Conservation (phyloP, 441 rosid genomes). For the Pelargonium exstipulatum region DNA sequence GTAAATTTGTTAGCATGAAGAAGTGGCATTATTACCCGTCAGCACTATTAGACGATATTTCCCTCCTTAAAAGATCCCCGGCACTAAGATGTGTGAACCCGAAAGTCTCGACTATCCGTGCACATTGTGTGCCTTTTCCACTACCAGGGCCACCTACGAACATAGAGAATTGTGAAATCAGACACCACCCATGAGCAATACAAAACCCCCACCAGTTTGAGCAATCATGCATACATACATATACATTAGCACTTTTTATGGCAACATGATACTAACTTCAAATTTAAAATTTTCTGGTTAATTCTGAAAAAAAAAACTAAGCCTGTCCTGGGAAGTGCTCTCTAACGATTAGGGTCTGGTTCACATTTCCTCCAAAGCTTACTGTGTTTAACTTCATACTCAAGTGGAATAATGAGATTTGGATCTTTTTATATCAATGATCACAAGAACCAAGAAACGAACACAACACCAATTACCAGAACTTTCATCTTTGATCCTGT, state of each 20-base stretch:
- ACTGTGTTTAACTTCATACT: too few relatives aligned
- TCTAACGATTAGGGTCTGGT: neutral
- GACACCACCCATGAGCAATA: neutral
- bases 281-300: too few relatives aligned
- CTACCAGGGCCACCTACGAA: constrained; percentile 69
- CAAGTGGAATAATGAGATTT: too few relatives aligned
- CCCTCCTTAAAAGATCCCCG: constrained; percentile 66
- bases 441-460: too few relatives aligned
- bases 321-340: neutral
- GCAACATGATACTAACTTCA: too few relatives aligned
- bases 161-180: constrained; percentile 10
- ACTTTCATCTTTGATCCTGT: too few relatives aligned
- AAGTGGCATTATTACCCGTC: constrained; percentile 40
- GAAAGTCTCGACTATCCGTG: constrained; percentile 52
- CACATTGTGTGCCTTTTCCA: constrained; percentile 75
- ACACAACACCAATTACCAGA: too few relatives aligned
- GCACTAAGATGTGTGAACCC: constrained; percentile 65
- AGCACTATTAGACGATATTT: constrained; percentile 45
- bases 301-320: neutral
- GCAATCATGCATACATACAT: neutral
- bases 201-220: neutral
- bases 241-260: too few relatives aligned
- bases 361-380: too few relatives aligned
- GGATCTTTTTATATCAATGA: too few relatives aligned
- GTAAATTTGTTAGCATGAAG: constrained; percentile 1